These are phyloP conservation scores for Cyanodermella asteris DNA, from an alignment of 2,329 filamentous ascomycete species.

Conservation along the genomic window DNA sequence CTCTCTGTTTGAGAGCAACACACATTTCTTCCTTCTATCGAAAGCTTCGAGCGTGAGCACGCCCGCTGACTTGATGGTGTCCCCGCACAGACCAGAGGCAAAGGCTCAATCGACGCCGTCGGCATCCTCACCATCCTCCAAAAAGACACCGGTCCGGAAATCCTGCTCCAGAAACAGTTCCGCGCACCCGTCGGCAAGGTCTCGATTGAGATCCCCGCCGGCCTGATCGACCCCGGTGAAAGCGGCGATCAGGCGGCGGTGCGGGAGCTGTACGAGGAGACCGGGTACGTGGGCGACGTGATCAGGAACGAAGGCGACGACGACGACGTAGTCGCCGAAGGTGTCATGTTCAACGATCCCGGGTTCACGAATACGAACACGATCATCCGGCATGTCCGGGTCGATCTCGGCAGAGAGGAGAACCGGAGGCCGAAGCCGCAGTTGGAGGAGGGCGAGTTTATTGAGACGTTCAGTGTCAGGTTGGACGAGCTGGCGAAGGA, in stretches of 20 bases:
- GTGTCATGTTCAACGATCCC: constrained; percentile 14
- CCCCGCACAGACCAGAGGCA: constrained; percentile 24
- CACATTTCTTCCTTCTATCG: too few species aligned
- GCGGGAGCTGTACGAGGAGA: constrained; percentile 39
- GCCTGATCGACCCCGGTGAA: constrained; percentile 35
- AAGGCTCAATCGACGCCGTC: constrained; percentile 33
- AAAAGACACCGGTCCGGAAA: constrained; percentile 26
- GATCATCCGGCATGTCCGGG: constrained; percentile 43
- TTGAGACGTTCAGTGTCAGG: constrained; percentile 53
- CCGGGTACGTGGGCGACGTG: constrained; percentile 33
- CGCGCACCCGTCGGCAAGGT: constrained; percentile 35
- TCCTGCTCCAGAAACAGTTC: constrained; percentile 36
- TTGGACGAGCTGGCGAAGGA: constrained; percentile 42
- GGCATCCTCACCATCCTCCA: constrained; percentile 37
- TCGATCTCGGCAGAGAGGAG: constrained; percentile 46
- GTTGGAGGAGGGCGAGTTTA: constrained; percentile 63
- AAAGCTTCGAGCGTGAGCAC: too few species aligned
- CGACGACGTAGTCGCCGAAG: neutral
- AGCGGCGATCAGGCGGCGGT: constrained; percentile 32
- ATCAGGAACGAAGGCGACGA: constrained; percentile 8
- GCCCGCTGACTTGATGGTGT: too few species aligned
- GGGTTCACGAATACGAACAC: constrained; percentile 28
- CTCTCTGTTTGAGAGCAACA: too few species aligned
- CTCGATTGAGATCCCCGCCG: constrained; percentile 38
- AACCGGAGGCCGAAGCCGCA: constrained; percentile 48